These are phyloP conservation scores for Phycomyces nitens DNA, from an alignment of 192 early-diverging fungal genomes.

Conservation along the genomic window DNA sequence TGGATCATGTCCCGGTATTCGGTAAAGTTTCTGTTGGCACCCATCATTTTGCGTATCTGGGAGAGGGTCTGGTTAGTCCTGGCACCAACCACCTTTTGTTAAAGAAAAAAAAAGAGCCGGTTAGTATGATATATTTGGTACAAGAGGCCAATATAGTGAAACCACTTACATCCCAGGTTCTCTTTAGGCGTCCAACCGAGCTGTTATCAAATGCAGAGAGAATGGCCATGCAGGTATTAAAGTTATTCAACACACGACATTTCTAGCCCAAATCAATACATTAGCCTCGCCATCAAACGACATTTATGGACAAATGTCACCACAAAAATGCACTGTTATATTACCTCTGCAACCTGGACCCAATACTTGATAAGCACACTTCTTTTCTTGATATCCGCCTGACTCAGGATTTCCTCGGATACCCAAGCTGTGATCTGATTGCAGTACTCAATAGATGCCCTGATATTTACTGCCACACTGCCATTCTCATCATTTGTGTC, in stretches of 20 bases:
- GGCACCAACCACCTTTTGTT: slow-evolving; percentile 24
- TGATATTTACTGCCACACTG: slow-evolving; percentile 72
- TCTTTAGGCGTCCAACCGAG: slow-evolving; percentile 81
- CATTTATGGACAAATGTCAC: no score
- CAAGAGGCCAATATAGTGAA: no score
- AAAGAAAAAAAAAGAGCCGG: neutral
- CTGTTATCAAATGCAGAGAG: slow-evolving; percentile 84
- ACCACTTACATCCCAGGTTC: slow-evolving; percentile 75
- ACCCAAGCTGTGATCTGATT: slow-evolving; percentile 88
- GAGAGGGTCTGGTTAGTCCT: slow-evolving; percentile 58
- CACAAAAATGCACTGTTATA: neutral
- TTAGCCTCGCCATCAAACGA: neutral
- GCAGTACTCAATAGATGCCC: slow-evolving; percentile 79
- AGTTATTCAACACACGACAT: slow-evolving; percentile 85
- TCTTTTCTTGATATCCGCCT: slow-evolving; percentile 78
- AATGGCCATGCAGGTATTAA: slow-evolving; percentile 85
- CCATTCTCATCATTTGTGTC: slow-evolving; percentile 59
- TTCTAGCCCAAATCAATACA: slow-evolving; percentile 24
- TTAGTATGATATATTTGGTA: neutral
- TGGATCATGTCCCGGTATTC: slow-evolving; percentile 81
- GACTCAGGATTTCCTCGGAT: slow-evolving; percentile 72
- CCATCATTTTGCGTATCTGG: slow-evolving; percentile 70
- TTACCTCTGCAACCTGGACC: slow-evolving; percentile 72
- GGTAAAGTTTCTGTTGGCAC: slow-evolving; percentile 74
- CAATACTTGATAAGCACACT: slow-evolving; percentile 75